Percentiles rank a stretch among this genome's conserved stretches.
phyloP scores from a whole-genome alignment of 768 basidiomycete genomes.

The Hydnomerulius pinastri region DNA sequence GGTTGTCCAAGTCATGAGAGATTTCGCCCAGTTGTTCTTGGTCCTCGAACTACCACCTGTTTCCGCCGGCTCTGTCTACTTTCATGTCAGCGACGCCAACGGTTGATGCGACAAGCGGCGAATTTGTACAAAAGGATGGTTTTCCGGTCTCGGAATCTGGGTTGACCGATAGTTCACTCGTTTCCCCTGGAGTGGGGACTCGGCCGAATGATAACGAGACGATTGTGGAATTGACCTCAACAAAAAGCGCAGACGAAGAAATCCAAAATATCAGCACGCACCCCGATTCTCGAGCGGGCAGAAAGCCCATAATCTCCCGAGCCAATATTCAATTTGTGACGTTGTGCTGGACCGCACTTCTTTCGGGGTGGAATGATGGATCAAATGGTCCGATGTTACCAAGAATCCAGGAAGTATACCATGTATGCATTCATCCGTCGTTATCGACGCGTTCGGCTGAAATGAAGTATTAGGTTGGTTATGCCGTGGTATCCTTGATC shows the following conservation, averaged over 20 bases:
- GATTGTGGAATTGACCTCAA: too few species aligned
- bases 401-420: constrained; percentile 9
- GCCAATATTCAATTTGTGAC: constrained; percentile 9
- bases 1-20: too few species aligned
- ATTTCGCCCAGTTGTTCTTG: too few species aligned
- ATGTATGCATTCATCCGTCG: background rate
- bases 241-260: background rate
- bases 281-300: background rate
- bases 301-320: background rate
- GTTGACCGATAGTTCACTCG: too few species aligned
- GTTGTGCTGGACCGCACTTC: constrained; percentile 5
- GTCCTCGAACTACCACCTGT: too few species aligned
- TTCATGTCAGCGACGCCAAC: too few species aligned
- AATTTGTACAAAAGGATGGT: too few species aligned
- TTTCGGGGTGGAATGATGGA: constrained; percentile 14
- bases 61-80: too few species aligned
- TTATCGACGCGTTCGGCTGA: background rate
- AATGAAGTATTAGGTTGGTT: constrained; percentile 46
- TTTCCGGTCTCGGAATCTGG: too few species aligned
- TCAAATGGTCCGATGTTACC: constrained; percentile 10
- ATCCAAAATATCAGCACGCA: background rate
- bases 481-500: constrained; percentile 53
- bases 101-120: too few species aligned
- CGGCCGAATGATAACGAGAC: too few species aligned
- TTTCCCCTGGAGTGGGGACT: too few species aligned